Evolutionary conservation across 805 yeast genomes (phyloP).

Genomic region (Hanseniaspora occidentalis): DNA sequence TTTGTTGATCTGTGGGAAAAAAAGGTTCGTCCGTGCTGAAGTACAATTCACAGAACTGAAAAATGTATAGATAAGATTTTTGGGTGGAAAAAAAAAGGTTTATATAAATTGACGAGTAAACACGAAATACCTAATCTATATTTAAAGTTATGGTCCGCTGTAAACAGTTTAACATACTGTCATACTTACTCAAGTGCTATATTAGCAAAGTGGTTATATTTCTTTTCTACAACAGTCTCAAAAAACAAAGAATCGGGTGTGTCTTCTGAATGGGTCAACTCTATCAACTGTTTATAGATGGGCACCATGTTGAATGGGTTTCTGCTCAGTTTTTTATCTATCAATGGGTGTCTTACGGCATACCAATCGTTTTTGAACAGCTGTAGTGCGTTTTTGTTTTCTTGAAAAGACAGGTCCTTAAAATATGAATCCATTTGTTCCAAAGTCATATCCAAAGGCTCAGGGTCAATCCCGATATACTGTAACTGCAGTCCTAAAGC

Average conservation of each 20-base stretch:
- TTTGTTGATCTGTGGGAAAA: no score
- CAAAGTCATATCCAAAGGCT: conserved; percentile 25
- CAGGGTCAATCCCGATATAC: conserved; percentile 50
- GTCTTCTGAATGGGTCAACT: neutral
- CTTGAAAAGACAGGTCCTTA: conserved; percentile 34
- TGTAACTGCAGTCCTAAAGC: conserved; percentile 32
- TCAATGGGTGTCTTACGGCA: conserved; percentile 35
- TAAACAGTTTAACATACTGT: no score
- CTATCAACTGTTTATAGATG: neutral
- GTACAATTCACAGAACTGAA: no score
- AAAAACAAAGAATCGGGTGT: neutral
- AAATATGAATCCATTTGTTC: conserved; percentile 29
- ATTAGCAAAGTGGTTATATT: neutral
- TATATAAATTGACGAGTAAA: no score
- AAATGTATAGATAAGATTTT: no score
- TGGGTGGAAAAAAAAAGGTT: no score
- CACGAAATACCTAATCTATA: no score
- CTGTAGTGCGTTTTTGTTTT: conserved; percentile 39
- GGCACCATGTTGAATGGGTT: conserved; percentile 39
- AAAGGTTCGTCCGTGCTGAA: no score
- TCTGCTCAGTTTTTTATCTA: conserved; percentile 36
- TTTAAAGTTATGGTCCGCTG: no score
- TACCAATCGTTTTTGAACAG: conserved; percentile 44
- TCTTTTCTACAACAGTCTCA: neutral
- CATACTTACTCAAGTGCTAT: no score